Percentiles rank a stretch among this genome's conserved stretches.
phyloP scores from a whole-genome alignment of 805 yeast genomes.

The Wickerhamiella dianesei region DNA sequence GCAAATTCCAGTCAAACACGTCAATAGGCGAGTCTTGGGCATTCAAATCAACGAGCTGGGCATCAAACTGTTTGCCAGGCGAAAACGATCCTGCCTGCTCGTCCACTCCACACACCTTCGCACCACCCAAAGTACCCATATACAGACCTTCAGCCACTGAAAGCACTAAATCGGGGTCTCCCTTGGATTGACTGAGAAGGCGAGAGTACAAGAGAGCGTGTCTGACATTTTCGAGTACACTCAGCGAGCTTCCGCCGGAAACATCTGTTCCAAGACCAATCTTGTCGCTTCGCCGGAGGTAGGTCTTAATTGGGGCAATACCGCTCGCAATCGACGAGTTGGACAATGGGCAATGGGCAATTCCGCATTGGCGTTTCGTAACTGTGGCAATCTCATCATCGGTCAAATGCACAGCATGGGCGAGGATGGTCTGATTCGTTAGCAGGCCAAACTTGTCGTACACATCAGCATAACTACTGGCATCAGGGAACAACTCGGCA shows the following conservation, averaged over 20 bases:
- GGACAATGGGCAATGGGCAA: conserved; percentile 88
- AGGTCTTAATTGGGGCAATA: conserved; percentile 65
- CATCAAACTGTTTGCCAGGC: conserved; percentile 71
- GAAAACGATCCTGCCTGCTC: conserved; percentile 54
- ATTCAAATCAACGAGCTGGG: conserved; percentile 57
- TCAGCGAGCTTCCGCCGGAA: conserved; percentile 62
- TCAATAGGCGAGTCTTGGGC: conserved; percentile 50
- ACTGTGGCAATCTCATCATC: conserved; percentile 51
- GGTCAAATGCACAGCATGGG: conserved; percentile 73
- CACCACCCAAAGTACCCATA: conserved; percentile 85
- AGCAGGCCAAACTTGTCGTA: conserved; percentile 53
- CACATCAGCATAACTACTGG: conserved; percentile 57
- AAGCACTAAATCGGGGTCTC: conserved; percentile 34
- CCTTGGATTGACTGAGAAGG: conserved; percentile 47
- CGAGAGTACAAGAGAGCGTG: conserved; percentile 62
- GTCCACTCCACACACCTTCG: conserved; percentile 51
- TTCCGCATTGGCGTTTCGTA: conserved; percentile 44
- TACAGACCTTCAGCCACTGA: conserved; percentile 58
- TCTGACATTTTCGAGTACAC: conserved; percentile 50
- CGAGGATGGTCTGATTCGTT: conserved; percentile 57
- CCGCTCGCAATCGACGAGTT: conserved; percentile 84
- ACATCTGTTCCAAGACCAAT: conserved; percentile 75
- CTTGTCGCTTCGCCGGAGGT: conserved; percentile 50
- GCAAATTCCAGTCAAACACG: conserved; percentile 45
- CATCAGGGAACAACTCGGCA: conserved; percentile 54